phyloP scores from a whole-genome alignment of 108 stramenopile species.

The Discostella pseudostelligera region DNA sequence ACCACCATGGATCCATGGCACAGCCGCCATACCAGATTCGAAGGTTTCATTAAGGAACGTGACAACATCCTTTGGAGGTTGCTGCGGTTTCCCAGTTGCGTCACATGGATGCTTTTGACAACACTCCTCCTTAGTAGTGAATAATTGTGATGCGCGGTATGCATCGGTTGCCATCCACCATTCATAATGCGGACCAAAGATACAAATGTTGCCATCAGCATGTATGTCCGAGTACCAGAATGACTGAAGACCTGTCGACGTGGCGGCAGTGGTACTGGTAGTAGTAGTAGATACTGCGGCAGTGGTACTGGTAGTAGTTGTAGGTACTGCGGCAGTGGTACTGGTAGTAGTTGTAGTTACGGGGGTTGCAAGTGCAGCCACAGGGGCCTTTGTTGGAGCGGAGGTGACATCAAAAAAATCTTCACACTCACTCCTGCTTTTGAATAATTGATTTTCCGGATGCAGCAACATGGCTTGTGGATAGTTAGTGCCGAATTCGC shows the following conservation, averaged over 20 bases:
- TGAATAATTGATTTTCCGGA: no score
- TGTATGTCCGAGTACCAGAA: constrained; percentile 12
- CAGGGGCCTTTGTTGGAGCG: background rate
- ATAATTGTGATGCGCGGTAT: background rate
- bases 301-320: background rate
- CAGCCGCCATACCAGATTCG: background rate
- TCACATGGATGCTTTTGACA: constrained; percentile 6
- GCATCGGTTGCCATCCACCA: constrained; percentile 2
- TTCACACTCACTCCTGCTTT: no score
- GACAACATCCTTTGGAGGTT: background rate
- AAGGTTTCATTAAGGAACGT: constrained; percentile 3
- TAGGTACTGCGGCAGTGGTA: background rate
- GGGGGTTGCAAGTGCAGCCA: background rate
- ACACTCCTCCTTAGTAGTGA: constrained; percentile 8
- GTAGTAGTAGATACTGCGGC: background rate
- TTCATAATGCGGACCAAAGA: constrained; percentile 10
- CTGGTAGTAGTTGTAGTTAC: background rate
- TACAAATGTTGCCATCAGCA: constrained; percentile 4
- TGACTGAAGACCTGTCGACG: no score
- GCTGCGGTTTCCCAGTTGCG: background rate
- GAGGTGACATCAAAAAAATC: background rate
- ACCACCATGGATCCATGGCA: constrained; percentile 10
- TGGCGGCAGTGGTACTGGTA: background rate
- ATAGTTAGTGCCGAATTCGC: no score
- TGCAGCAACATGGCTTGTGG: no score